Evolutionary conservation across 768 basidiomycete genomes (phyloP).

Genomic region (Mycena maculata): DNA sequence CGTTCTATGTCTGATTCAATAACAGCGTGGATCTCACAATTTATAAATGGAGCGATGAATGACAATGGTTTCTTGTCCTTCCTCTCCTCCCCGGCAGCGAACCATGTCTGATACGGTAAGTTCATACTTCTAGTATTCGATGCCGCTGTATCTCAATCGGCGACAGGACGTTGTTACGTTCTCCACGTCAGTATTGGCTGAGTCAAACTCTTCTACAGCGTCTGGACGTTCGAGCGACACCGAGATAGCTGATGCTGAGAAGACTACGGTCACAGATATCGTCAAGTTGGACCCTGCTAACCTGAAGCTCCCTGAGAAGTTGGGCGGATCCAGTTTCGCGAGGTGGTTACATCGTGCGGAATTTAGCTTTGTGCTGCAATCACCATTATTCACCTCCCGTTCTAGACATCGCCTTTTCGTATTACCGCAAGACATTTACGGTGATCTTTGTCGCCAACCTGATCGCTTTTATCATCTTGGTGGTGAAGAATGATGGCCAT

Average conservation of each 20-base stretch:
- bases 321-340: conserved; percentile 26
- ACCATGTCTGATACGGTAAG: conserved; percentile 20
- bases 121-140: neutral
- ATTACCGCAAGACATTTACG: conserved; percentile 65
- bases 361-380: neutral
- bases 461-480: conserved; percentile 56
- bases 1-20: no score
- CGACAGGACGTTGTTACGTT: neutral
- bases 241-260: conserved; percentile 31
- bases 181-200: neutral
- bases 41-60: no score
- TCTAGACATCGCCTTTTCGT: conserved; percentile 43
- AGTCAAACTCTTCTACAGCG: neutral
- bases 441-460: conserved; percentile 64
- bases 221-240: conserved; percentile 13
- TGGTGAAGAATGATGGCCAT: conserved; percentile 48
- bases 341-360: conserved; percentile 34
- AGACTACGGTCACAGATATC: neutral
- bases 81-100: neutral
- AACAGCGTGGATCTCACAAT: no score
- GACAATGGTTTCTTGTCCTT: neutral
- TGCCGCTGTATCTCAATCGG: neutral
- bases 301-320: conserved; percentile 32
- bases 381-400: conserved; percentile 9
- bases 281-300: conserved; percentile 15